phyloP scores from a whole-genome alignment of 768 basidiomycete species.

The Daedaleopsis sinensis region DNA sequence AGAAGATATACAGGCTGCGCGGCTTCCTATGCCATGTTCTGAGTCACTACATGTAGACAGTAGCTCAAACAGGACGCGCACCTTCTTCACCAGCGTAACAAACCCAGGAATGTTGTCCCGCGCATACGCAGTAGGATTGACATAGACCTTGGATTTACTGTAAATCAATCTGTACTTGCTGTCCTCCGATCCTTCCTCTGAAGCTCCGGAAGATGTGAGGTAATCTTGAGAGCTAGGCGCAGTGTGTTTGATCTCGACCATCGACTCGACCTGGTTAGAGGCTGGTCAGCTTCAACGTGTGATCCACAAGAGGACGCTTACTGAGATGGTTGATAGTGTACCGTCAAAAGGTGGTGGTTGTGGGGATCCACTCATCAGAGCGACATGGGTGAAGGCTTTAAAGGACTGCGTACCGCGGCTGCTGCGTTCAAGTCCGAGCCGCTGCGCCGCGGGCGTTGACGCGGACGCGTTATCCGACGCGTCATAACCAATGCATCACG shows the following conservation, averaged over 20 bases:
- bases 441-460: conserved; percentile 21
- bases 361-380: conserved; percentile 23
- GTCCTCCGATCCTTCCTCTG: conserved; percentile 36
- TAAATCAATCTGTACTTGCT: conserved; percentile 76
- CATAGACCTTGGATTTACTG: conserved; percentile 92
- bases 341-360: conserved; percentile 35
- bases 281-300: not conserved
- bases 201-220: conserved; percentile 12
- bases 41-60: conserved; percentile 15
- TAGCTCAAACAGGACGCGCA: conserved; percentile 39
- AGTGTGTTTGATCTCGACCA: conserved; percentile 35
- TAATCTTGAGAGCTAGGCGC: conserved; percentile 10
- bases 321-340: conserved; percentile 45
- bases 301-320: conserved; percentile 13
- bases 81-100: conserved; percentile 87
- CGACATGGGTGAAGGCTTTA: conserved; percentile 13
- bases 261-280: conserved; percentile 29
- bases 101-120: conserved; percentile 96
- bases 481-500: conserved; percentile 21
- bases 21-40: conserved; percentile 56
- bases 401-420: conserved; percentile 1
- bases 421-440: conserved; percentile 15
- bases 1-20: conserved; percentile 77
- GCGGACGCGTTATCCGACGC: conserved; percentile 17
- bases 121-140: conserved; percentile 90